phyloP scores from a whole-genome alignment of 345 rosid genomes.

The Eucalyptus polyanthemos region DNA sequence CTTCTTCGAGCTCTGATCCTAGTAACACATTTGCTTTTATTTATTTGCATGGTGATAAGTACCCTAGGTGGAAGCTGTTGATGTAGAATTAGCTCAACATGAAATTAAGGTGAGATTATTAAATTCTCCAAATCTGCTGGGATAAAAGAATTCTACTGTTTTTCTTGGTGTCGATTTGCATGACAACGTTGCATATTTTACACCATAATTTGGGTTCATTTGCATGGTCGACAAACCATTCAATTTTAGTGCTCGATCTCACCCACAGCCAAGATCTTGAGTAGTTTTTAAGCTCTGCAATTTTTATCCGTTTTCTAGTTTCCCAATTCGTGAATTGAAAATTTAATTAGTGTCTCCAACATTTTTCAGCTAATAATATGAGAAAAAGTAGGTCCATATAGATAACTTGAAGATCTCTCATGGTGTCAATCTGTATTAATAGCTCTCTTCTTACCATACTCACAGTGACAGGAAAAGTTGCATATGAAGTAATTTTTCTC shows the following conservation, averaged over 20 bases:
- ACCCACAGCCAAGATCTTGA: not conserved
- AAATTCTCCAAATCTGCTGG: not conserved
- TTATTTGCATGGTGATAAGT: not conserved
- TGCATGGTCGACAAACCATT: not conserved
- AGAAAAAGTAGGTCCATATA: not conserved
- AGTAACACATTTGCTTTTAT: not conserved
- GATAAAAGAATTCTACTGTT: not conserved
- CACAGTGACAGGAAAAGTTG: not conserved
- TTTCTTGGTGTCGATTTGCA: not conserved
- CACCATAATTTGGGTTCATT: not conserved
- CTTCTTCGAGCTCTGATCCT: not conserved
- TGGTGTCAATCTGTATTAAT: not conserved
- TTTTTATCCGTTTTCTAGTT: not conserved
- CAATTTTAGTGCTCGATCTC: not conserved
- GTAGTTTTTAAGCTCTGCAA: not conserved
- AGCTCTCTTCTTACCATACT: not conserved
- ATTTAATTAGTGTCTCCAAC: not conserved
- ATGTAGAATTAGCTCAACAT: not conserved
- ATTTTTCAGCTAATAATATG: not conserved
- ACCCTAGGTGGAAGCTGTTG: not conserved
- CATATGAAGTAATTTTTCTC: not conserved
- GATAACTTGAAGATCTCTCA: not conserved
- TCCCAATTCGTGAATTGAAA: not conserved
- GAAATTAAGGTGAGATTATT: not conserved
- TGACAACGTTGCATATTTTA: not conserved